A percentile compares a stretch with the other conserved stretches of the same genome.
Evolutionary conservation across 495 filamentous ascomycete genomes (phyloP).

Genomic region (Tuber aestivum): DNA sequence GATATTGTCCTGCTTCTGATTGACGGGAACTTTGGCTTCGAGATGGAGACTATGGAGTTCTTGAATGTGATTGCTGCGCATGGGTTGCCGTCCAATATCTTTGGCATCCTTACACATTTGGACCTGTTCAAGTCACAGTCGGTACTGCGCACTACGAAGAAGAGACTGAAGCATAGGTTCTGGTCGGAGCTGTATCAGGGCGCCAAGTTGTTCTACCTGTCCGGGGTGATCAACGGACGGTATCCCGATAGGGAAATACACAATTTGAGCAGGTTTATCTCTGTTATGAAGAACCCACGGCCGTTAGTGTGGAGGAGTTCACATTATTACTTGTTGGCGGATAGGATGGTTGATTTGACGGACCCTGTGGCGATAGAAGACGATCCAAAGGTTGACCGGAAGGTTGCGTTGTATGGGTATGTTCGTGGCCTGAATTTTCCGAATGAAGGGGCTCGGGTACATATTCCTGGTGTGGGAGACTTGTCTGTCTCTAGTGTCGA

Average conservation of each 20-base stretch:
- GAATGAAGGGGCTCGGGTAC: slow-evolving; percentile 75
- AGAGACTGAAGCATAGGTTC: slow-evolving; percentile 87
- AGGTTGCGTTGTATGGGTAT: slow-evolving; percentile 87
- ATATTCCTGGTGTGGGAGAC: slow-evolving; percentile 93
- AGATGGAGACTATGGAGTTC: slow-evolving; percentile 99
- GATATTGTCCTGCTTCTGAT: slow-evolving; percentile 97
- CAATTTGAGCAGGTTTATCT: slow-evolving; percentile 88
- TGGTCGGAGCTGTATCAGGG: slow-evolving; percentile 97
- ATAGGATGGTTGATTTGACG: slow-evolving; percentile 90
- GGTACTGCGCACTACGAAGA: slow-evolving; percentile 82
- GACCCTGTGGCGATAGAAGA: slow-evolving; percentile 84
- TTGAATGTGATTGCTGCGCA: slow-evolving; percentile 80
- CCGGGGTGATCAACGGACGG: slow-evolving; percentile 87
- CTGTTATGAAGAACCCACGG: slow-evolving; percentile 97
- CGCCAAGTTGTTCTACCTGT: slow-evolving; percentile 92
- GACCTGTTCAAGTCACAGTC: slow-evolving; percentile 92
- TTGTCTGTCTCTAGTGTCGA: slow-evolving; percentile 78
- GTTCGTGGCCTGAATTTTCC: slow-evolving; percentile 93
- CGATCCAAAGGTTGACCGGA: slow-evolving; percentile 80
- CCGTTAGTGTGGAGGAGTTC: slow-evolving; percentile 94
- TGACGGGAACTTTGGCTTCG: slow-evolving; percentile 95
- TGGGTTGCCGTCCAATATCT: slow-evolving; percentile 97
- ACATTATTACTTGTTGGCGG: slow-evolving; percentile 86
- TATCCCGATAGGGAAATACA: slow-evolving; percentile 96
- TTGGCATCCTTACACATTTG: slow-evolving; percentile 91